Base-by-base conservation (phyloP, 768 basidiomycete species). In the Tulasnella sp. region DNA sequence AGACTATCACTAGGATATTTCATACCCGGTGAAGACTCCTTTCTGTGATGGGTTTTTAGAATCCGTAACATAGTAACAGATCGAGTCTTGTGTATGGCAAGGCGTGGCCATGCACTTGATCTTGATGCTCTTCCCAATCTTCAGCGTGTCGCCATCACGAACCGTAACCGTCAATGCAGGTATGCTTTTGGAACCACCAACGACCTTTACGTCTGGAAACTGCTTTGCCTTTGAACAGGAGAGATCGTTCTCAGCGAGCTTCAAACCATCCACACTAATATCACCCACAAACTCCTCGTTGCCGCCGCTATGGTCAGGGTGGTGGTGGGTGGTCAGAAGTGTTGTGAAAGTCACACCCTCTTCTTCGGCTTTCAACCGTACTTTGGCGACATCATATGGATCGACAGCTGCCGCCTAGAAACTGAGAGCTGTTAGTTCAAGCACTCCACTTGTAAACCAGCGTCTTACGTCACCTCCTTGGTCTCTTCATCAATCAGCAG, bases 21-120 rank as follows among this genome's bases (percentile, higher is more conserved):
- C 73, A 54, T 22, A 77, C 75, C 94, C 94, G 0, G 94, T 96
- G 71, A 98, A 94, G 38, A 97, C 89, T 15, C 76, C 85, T 19
- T 85, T 85, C 63, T 74, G 65, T 0, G 85, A 74, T 9, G 66
- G 65, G 24, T 70, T 68, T 49, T 73, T 65, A 24, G 79, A 64
- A 56, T 76, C 73, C 30, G 85, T 89, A 56, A 83, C 78, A 68
- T 86, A 78, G 75, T 83, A 98, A 75, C 88, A 96, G 65, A 94
- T 93, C 15, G 93, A 96, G 71, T 97, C 94, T 68, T 88, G 87
- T 2, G 94, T 98, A 70, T 97, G 94, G 71, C 92, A 93, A 1
- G 92, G 89, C 0, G 89, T 92, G 24, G 87, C 84, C 22, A 92
- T 72, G 70, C 86, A 89, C 69, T 67, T 70, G 48, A 76, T 70